A percentile compares a stretch with the other conserved stretches of the same genome.
These are phyloP conservation scores for Talaromyces sp. DNA, from an alignment of 2,329 filamentous ascomycete genomes.

Conservation along the genomic window DNA sequence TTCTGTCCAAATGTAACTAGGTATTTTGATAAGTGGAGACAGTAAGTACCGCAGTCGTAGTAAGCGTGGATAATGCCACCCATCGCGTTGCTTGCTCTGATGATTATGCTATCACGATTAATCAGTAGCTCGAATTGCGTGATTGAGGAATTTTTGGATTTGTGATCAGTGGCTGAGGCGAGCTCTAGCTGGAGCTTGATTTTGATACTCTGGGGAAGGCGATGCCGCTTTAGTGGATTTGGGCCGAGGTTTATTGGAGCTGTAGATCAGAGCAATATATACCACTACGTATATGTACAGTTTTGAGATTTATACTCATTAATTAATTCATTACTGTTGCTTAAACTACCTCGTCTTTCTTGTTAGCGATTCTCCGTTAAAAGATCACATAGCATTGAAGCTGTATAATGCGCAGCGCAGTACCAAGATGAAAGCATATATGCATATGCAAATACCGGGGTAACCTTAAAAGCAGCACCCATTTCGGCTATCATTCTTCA, in stretches of 20 bases:
- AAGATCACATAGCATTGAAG: too few species aligned
- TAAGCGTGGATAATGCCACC: conserved; percentile 63
- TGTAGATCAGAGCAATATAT: not conserved
- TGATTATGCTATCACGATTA: not conserved
- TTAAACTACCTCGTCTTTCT: too few species aligned
- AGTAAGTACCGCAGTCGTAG: conserved; percentile 59
- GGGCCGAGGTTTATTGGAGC: not conserved
- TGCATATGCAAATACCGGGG: not conserved
- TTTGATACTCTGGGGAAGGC: not conserved
- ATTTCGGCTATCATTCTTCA: not conserved
- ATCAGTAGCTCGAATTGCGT: not conserved
- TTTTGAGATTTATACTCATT: too few species aligned
- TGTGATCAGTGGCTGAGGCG: not conserved
- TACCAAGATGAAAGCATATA: too few species aligned
- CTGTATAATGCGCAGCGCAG: too few species aligned
- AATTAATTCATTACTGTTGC: too few species aligned
- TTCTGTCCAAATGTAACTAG: not conserved
- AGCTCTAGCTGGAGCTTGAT: not conserved
- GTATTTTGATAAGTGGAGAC: conserved; percentile 21
- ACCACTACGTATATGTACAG: not conserved
- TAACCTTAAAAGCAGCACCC: not conserved
- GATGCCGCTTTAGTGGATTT: not conserved
- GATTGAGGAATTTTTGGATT: not conserved
- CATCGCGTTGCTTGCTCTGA: conserved; percentile 42
- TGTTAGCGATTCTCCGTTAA: too few species aligned